Conservation (phyloP, 2,329 filamentous ascomycete genomes). For the Monilinia vaccinii-corymbosi region DNA sequence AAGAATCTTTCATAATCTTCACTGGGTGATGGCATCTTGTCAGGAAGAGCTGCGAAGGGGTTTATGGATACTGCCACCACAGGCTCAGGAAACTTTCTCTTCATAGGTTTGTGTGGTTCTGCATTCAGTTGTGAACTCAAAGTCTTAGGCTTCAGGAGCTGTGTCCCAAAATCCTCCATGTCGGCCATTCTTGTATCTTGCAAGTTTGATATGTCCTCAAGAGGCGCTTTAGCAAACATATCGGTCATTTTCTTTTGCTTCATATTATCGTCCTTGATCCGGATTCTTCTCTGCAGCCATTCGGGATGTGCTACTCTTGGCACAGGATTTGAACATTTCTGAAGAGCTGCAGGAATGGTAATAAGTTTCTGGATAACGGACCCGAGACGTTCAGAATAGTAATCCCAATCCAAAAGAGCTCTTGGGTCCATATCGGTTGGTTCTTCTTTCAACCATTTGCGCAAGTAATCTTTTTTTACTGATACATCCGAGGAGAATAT, state of each 20-base stretch:
- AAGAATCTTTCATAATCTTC: conserved; percentile 85
- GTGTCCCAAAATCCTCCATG: conserved; percentile 72
- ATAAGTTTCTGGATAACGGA: conserved; percentile 99
- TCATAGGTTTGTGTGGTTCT: conserved; percentile 51
- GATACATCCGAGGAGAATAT: conserved; percentile 92
- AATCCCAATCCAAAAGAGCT: conserved; percentile 88
- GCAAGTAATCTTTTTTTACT: conserved; percentile 80
- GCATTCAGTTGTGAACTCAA: conserved; percentile 40
- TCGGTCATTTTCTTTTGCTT: conserved; percentile 99
- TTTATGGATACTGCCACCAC: conserved; percentile 54
- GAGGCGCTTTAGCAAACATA: conserved; percentile 64
- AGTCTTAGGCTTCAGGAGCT: conserved; percentile 56
- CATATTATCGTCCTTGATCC: conserved; percentile 91
- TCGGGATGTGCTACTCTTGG: conserved; percentile 90
- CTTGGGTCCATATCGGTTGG: conserved; percentile 85
- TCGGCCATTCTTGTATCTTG: conserved; percentile 50
- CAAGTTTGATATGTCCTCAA: conserved; percentile 65
- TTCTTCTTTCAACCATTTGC: conserved; percentile 94
- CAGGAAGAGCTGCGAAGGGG: conserved; percentile 73
- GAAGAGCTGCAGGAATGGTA: conserved; percentile 91
- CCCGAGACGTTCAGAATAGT: conserved; percentile 90
- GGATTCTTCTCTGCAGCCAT: conserved; percentile 90
- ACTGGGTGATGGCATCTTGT: conserved; percentile 73
- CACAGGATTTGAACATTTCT: conserved; percentile 91
- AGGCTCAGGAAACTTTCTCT: conserved; percentile 65